phyloP scores from a whole-genome alignment of 2,329 filamentous ascomycete species.

The Ploettnerulaceae sp. region DNA sequence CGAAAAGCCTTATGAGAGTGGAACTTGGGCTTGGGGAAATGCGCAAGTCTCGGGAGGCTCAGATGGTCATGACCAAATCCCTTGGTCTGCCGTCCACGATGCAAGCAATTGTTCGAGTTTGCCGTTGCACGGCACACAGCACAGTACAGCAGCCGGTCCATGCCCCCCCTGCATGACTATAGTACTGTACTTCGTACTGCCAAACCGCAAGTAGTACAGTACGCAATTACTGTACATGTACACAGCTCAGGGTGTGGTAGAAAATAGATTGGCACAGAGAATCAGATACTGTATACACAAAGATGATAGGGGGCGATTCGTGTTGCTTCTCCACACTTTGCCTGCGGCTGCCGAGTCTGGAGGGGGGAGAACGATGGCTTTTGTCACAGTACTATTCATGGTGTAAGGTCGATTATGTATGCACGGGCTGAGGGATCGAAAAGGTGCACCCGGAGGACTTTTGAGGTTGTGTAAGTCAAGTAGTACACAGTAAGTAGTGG shows the following conservation, averaged over 20 bases:
- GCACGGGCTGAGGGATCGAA: neutral
- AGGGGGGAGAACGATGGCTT: constrained; percentile 5
- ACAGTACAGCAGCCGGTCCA: constrained; percentile 23
- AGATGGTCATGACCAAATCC: neutral
- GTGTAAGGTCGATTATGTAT: constrained; percentile 4
- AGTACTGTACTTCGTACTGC: too few relatives aligned
- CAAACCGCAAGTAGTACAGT: constrained; percentile 13
- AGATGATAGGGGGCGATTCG: constrained; percentile 13
- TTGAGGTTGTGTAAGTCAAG: neutral
- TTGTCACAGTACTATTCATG: constrained; percentile 4
- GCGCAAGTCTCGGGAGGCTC: constrained; percentile 20
- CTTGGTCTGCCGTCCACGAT: neutral
- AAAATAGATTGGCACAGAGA: constrained; percentile 17
- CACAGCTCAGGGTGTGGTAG: too few relatives aligned
- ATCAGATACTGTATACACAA: constrained; percentile 3
- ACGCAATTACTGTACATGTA: too few relatives aligned
- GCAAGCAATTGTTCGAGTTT: neutral
- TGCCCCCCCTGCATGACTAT: constrained; percentile 18
- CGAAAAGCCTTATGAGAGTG: too few relatives aligned
- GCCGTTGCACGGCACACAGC: constrained; percentile 17
- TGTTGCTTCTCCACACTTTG: constrained; percentile 19
- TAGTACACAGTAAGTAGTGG: too few relatives aligned
- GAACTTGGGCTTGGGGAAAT: constrained; percentile 4
- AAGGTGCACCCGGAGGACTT: neutral
- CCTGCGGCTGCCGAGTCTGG: neutral